Evolutionary conservation across 352 stramenopile species (phyloP), one percentile per base, ranked within the genome.

Genomic region (Globisporangium spiculum): DNA sequence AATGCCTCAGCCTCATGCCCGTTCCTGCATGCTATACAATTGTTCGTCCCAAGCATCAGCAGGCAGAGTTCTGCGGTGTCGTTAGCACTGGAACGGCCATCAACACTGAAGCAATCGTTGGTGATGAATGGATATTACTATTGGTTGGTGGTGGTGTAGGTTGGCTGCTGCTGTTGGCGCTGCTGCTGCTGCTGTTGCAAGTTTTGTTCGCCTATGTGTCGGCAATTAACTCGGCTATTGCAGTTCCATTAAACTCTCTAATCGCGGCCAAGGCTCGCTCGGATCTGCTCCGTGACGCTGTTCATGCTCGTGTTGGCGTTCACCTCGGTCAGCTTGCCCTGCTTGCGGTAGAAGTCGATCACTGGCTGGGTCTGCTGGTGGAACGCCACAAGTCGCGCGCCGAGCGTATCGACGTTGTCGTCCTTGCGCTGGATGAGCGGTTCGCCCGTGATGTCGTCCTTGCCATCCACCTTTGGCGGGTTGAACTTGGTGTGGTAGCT

Each of bases 401-500:
- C 80, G 34, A 99, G 78, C 57, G 94, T 98, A 46, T 83, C 81
- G 26, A 97, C 91, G 65, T 97, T 99, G 84, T 99, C 97, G 84
- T 99, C 97, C 73, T 97, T 97, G 74, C 97, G 90, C 81, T 99
- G 96, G 84, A 99, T 99, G 63, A 99, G 84, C 52, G 89, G 73
- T 73, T 99, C 97, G 53, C 95, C 94, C n/a, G 97, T 99, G 55
- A 98, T 67, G 78, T 99, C 97, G 79, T 96, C 89, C 71, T 89
- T 88, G 67, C 78, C 85, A 0, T 77, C 77, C 16, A 90, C 86
- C 85, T 99, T 97, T 32, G 97, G 97, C 58, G 97, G 96, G 69
- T 97, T 97, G 83, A 98, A 99, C 88, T 99, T 98, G 67, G 98
- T 88, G 78, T 99, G 97, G 84, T 99, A 99, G 77, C 88, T 98